phyloP scores from a whole-genome alignment of 352 stramenopile genomes.

The Elongisporangium anandrum region DNA sequence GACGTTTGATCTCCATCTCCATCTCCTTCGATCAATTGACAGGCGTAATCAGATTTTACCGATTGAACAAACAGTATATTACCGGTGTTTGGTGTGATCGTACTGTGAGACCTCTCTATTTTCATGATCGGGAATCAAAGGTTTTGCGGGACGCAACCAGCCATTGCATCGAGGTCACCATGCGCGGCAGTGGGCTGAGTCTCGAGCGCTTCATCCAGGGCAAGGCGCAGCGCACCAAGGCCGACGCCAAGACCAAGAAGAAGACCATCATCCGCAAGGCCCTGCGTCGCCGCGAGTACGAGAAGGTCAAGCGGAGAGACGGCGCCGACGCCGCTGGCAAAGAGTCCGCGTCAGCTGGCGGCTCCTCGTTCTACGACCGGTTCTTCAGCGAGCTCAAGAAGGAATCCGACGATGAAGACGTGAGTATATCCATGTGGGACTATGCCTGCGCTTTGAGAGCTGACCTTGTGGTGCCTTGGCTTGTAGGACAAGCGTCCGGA shows the following conservation, averaged over 20 bases:
- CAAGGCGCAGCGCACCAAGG: slow-evolving; percentile 77
- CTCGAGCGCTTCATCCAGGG: slow-evolving; percentile 85
- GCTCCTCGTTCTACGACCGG: slow-evolving; percentile 71
- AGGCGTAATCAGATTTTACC: too few relatives aligned
- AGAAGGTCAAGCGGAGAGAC: slow-evolving; percentile 62
- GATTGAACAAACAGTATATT: too few relatives aligned
- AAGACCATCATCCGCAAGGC: slow-evolving; percentile 77
- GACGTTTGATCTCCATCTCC: too few relatives aligned
- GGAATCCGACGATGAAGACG: slow-evolving; percentile 19
- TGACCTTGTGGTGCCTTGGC: not conserved
- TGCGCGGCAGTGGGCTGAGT: slow-evolving; percentile 77
- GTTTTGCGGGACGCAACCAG: too few relatives aligned
- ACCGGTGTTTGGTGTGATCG: too few relatives aligned
- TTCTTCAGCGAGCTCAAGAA: slow-evolving; percentile 69
- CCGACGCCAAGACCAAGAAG: slow-evolving; percentile 82
- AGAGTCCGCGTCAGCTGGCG: slow-evolving; percentile 3
- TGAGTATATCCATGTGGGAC: slow-evolving; percentile 2
- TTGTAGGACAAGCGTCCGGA: slow-evolving; percentile 15
- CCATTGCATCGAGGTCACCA: slow-evolving; percentile 10
- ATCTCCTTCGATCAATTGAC: too few relatives aligned
- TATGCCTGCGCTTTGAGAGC: slow-evolving; percentile 7
- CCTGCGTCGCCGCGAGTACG: slow-evolving; percentile 69
- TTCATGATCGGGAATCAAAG: too few relatives aligned
- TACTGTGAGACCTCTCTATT: too few relatives aligned
- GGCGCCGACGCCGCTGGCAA: slow-evolving; percentile 11